Evolutionary conservation across 768 basidiomycete species (phyloP).

Genomic region (Megacollybia marginata): DNA sequence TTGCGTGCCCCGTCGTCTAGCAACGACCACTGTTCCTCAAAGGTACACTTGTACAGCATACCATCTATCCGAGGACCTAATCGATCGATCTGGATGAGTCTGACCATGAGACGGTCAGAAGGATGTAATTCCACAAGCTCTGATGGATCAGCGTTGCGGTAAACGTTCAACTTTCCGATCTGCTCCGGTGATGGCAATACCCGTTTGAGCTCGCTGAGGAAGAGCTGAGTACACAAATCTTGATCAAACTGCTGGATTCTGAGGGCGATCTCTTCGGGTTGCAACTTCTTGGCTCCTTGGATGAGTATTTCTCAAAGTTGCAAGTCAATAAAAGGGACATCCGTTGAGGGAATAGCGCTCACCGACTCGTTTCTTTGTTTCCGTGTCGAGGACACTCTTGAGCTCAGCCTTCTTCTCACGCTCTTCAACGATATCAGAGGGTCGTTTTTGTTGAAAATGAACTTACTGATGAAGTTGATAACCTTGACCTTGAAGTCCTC

Average conservation of each 20-base stretch:
- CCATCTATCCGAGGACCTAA: conserved; percentile 83
- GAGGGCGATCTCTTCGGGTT: conserved; percentile 81
- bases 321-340: neutral
- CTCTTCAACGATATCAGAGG: conserved; percentile 31
- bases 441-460: conserved; percentile 3
- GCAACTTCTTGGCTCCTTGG: conserved; percentile 73
- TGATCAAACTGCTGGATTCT: conserved; percentile 84
- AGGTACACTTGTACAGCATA: conserved; percentile 90
- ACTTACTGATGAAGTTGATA: conserved; percentile 77
- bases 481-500: conserved; percentile 97
- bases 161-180: conserved; percentile 84
- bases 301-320: conserved; percentile 77
- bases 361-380: conserved; percentile 94
- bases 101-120: conserved; percentile 95
- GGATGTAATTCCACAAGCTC: conserved; percentile 88
- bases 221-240: conserved; percentile 79
- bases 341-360: conserved; percentile 21
- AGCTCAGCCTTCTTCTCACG: conserved; percentile 84
- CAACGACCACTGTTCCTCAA: conserved; percentile 78
- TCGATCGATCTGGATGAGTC: conserved; percentile 90
- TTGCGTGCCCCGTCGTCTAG: conserved; percentile 82
- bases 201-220: conserved; percentile 82
- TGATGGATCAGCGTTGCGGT: conserved; percentile 78
- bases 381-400: conserved; percentile 83
- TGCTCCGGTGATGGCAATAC: conserved; percentile 90